Evolutionary conservation across 306 rosid genomes (phyloP).

Genomic region (Calophaca sinica): DNA sequence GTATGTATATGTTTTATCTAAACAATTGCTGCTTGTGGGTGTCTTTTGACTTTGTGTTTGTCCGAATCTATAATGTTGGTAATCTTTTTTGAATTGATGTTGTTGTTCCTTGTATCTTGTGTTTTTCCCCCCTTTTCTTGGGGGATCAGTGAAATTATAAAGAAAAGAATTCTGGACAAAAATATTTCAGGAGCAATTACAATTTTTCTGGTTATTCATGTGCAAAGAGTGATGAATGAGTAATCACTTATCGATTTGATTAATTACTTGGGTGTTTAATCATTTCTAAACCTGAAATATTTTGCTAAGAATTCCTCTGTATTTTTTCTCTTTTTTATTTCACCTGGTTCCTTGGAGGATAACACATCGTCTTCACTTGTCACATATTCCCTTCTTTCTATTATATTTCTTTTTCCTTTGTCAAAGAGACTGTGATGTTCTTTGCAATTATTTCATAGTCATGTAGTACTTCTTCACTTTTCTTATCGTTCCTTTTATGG

Average conservation of each 20-base stretch:
- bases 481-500: neutral
- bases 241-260: neutral
- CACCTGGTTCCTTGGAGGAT: constrained; percentile 7
- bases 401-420: neutral
- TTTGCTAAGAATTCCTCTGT: constrained; percentile 4
- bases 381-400: constrained; percentile 2
- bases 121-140: neutral
- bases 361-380: neutral
- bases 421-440: neutral
- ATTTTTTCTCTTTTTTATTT: neutral
- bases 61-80: neutral
- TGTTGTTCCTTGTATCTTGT: constrained; percentile 2
- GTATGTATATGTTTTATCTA: constrained; percentile 57
- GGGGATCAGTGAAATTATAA: constrained; percentile 16
- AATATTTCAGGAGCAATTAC: neutral
- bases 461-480: constrained; percentile 21
- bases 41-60: constrained; percentile 7
- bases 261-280: constrained; percentile 2
- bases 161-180: neutral
- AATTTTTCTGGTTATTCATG: neutral
- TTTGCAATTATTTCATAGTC: constrained; percentile 10
- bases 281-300: constrained; percentile 11
- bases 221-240: constrained; percentile 5
- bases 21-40: neutral
- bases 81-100: constrained; percentile 7